A percentile compares a stretch with the other conserved stretches of the same genome.
Conservation (phyloP, 306 rosid genomes). For the Parietaria judaica region DNA sequence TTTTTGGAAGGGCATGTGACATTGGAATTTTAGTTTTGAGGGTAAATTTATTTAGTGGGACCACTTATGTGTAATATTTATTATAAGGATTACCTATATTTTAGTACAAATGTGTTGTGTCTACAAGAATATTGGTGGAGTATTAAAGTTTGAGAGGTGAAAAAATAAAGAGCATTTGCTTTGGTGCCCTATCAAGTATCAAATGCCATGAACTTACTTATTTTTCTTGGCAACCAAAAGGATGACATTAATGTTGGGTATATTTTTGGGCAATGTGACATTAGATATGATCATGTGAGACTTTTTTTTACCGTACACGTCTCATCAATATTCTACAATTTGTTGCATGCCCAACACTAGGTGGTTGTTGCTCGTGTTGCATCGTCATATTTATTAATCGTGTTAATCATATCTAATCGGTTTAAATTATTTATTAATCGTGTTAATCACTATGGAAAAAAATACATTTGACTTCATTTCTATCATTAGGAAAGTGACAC, state of each 20-base stretch:
- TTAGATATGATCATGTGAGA: background rate
- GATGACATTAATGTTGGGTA: constrained; percentile 5
- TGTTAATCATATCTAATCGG: too few species aligned
- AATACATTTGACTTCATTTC: too few species aligned
- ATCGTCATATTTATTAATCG: background rate
- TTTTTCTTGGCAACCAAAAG: constrained; percentile 10
- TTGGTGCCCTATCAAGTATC: constrained; percentile 1
- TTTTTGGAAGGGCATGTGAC: constrained; percentile 32
- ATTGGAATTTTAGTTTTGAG: constrained; percentile 6
- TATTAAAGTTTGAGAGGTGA: constrained; percentile 6
- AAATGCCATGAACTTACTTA: background rate
- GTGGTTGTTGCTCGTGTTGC: too few species aligned
- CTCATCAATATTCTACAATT: background rate
- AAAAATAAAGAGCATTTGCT: background rate
- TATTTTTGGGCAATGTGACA: background rate
- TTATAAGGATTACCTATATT: constrained; percentile 3
- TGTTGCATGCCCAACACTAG: background rate
- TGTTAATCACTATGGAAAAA: too few species aligned
- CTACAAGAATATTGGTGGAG: constrained; percentile 22
- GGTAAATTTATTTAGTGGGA: constrained; percentile 19
- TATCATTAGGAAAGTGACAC: too few species aligned
- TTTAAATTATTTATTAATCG: background rate
- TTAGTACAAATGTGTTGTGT: constrained; percentile 3
- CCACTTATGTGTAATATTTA: constrained; percentile 25
- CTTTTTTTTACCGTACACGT: constrained; percentile 14